phyloP scores from a whole-genome alignment of 306 rosid genomes.

The Acacia acuminata region DNA sequence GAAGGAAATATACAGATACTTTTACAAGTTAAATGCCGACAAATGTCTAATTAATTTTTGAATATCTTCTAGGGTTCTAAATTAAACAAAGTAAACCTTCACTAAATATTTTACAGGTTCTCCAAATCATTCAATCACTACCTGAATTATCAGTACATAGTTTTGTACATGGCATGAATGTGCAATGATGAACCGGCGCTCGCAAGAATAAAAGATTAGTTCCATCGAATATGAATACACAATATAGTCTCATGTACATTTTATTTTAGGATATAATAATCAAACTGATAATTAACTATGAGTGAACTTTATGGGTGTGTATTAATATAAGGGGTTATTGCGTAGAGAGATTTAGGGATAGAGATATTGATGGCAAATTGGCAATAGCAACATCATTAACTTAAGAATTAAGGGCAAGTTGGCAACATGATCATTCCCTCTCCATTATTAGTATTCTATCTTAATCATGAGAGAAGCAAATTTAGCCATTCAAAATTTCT shows the following conservation, averaged over 20 bases:
- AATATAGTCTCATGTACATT: neutral
- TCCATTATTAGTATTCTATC: neutral
- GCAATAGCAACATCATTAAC: conserved; percentile 32
- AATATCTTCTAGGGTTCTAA: neutral
- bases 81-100: neutral
- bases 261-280: neutral
- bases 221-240: too few relatives aligned
- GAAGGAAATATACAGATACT: too few relatives aligned
- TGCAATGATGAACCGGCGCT: neutral
- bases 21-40: too few relatives aligned
- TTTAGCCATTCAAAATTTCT: too few relatives aligned
- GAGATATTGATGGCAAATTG: conserved; percentile 26
- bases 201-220: neutral
- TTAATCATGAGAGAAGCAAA: neutral
- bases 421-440: neutral
- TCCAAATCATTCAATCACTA: too few relatives aligned
- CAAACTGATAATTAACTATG: neutral
- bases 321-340: neutral
- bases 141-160: neutral
- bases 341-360: neutral
- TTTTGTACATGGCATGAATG: neutral
- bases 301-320: neutral
- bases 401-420: neutral
- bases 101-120: neutral
- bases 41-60: neutral